Conservation (phyloP, 495 filamentous ascomycete species). For the Echria macrotheca region DNA sequence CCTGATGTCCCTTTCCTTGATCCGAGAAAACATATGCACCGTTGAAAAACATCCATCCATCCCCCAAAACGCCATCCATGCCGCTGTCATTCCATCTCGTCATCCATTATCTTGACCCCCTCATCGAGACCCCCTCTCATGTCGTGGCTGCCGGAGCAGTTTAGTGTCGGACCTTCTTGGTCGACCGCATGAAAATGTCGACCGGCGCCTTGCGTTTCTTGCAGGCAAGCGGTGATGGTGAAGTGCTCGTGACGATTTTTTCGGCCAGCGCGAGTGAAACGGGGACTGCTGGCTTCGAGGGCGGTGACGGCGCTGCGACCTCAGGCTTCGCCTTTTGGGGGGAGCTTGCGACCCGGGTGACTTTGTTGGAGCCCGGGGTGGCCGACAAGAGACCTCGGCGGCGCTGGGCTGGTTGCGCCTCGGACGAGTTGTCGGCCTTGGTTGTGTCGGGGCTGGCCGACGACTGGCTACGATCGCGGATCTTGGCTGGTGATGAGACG, state of each 20-base stretch:
- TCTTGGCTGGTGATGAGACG: not conserved
- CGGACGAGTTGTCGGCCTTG: not conserved
- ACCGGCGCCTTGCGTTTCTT: not conserved
- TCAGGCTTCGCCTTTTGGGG: not conserved
- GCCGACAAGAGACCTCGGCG: conserved; percentile 12
- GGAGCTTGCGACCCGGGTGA: not conserved
- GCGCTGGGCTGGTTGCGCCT: not conserved
- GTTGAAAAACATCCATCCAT: too few species aligned
- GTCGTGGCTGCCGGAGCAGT: too few species aligned
- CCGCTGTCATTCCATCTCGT: too few species aligned
- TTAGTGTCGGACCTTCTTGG: conserved; percentile 9
- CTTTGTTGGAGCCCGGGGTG: conserved; percentile 16
- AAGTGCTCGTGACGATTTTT: not conserved
- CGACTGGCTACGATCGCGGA: not conserved
- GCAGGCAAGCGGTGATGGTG: not conserved
- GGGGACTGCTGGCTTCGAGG: not conserved
- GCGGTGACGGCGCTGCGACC: not conserved
- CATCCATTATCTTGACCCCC: too few species aligned
- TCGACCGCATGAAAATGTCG: conserved; percentile 5
- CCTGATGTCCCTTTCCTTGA: too few species aligned
- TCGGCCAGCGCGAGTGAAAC: not conserved
- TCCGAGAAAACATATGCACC: too few species aligned
- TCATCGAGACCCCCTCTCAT: too few species aligned
- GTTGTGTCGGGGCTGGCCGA: not conserved
- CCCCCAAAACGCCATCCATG: too few species aligned